phyloP scores from a whole-genome alignment of 2,329 filamentous ascomycete species.

The Epichloe brachyelytri region DNA sequence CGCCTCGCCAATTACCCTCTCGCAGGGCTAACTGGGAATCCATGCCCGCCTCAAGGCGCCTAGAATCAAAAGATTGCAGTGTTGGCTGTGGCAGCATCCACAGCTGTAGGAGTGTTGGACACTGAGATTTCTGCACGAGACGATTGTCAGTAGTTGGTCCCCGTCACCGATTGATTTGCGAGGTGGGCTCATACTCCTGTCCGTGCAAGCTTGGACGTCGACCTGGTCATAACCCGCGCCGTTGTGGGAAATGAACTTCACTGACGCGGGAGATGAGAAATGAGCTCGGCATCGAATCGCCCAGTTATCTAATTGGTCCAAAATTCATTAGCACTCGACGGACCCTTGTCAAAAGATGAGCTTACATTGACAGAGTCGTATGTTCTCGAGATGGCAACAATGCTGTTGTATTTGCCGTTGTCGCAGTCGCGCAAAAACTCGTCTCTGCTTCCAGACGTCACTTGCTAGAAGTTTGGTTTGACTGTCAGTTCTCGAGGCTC shows the following conservation, averaged over 20 bases:
- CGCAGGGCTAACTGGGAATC: slow-evolving; percentile 42
- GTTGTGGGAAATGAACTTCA: slow-evolving; percentile 31
- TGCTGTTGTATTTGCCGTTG: slow-evolving; percentile 41
- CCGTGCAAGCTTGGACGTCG: slow-evolving; percentile 48
- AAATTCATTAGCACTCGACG: neutral
- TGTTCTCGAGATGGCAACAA: slow-evolving; percentile 47
- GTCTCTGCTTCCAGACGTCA: slow-evolving; percentile 7
- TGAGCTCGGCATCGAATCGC: slow-evolving; percentile 46
- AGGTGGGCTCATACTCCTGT: slow-evolving; percentile 4
- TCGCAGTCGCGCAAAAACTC: slow-evolving; percentile 33
- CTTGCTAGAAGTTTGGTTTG: slow-evolving; percentile 4
- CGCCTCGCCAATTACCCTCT: slow-evolving; percentile 43
- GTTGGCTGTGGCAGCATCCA: slow-evolving; percentile 60
- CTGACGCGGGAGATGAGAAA: slow-evolving; percentile 27
- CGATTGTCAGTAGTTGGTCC: neutral
- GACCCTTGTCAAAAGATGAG: neutral
- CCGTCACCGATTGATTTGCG: no score
- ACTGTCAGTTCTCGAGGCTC: neutral
- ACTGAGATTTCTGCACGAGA: slow-evolving; percentile 33
- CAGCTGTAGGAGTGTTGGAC: slow-evolving; percentile 54
- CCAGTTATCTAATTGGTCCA: slow-evolving; percentile 36
- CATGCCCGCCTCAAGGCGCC: slow-evolving; percentile 57
- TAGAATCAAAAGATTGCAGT: slow-evolving; percentile 58
- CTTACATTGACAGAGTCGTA: slow-evolving; percentile 16
- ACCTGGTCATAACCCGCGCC: slow-evolving; percentile 55